These are phyloP conservation scores for Prosopis cineraria DNA, from an alignment of 306 rosid genomes.

Conservation along the genomic window DNA sequence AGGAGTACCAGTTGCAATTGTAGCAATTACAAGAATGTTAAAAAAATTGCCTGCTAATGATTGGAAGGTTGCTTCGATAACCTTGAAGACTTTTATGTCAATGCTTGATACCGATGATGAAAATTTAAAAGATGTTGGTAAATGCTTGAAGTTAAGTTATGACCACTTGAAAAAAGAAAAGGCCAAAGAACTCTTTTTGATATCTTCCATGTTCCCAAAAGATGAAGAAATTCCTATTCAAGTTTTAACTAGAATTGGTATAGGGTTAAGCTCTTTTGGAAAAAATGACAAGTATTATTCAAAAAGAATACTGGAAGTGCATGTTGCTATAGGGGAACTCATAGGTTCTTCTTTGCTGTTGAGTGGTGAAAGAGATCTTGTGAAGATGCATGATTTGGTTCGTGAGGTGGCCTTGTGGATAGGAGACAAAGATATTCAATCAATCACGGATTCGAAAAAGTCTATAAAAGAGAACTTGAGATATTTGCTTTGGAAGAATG, in stretches of 20 bases:
- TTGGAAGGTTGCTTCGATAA: constrained; percentile 11
- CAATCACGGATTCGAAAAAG: not conserved
- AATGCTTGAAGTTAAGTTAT: constrained; percentile 26
- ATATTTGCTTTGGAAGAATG: constrained; percentile 2
- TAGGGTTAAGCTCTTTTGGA: not conserved
- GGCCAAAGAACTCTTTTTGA: not conserved
- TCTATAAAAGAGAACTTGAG: not conserved
- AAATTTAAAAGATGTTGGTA: not conserved
- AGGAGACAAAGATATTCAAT: not conserved
- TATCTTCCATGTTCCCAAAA: constrained; percentile 31
- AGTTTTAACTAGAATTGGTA: not conserved
- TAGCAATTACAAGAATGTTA: constrained; percentile 12
- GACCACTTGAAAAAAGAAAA: constrained; percentile 8
- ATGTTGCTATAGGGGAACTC: not conserved
- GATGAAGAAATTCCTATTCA: not conserved
- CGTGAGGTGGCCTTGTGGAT: constrained; percentile 14
- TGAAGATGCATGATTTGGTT: constrained; percentile 39
- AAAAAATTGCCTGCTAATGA: not conserved
- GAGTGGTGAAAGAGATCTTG: not conserved
- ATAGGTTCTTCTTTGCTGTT: constrained; percentile 22
- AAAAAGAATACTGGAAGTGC: not conserved
- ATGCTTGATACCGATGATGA: not conserved
- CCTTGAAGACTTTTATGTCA: not conserved
- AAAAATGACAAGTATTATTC: not conserved
- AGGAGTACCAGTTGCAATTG: constrained; percentile 25